Evolutionary conservation across 2,329 filamentous ascomycete species (phyloP).

Genomic region (Ophiostoma populinum): DNA sequence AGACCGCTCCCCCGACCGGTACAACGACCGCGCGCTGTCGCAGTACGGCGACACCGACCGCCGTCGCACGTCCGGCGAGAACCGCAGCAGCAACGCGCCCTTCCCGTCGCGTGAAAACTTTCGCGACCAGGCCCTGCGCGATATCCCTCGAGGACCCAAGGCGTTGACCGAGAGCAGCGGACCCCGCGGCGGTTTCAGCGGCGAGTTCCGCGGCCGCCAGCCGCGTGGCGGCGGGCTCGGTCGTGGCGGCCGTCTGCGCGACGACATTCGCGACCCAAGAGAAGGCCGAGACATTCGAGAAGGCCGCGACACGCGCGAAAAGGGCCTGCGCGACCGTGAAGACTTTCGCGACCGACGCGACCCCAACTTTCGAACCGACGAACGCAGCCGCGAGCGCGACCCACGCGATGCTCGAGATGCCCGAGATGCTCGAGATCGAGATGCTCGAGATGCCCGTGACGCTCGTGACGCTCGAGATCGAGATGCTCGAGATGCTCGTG

Average conservation of each 20-base stretch:
- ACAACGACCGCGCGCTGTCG: constrained; percentile 31
- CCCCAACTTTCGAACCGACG: constrained; percentile 30
- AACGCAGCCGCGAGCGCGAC: constrained; percentile 37
- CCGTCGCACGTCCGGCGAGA: constrained; percentile 46
- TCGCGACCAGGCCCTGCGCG: constrained; percentile 38
- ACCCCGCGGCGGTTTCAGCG: constrained; percentile 46
- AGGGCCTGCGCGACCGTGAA: constrained; percentile 36
- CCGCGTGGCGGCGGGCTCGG: constrained; percentile 39
- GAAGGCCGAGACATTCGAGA: constrained; percentile 42
- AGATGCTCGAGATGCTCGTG: too few species aligned
- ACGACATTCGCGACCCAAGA: constrained; percentile 42
- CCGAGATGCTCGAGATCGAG: too few species aligned
- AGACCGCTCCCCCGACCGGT: constrained; percentile 54
- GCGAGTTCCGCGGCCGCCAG: constrained; percentile 46
- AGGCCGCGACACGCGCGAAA: constrained; percentile 44
- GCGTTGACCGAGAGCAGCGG: constrained; percentile 57
- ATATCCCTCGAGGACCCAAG: constrained; percentile 69
- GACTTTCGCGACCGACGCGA: constrained; percentile 40
- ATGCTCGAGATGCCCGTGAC: too few species aligned
- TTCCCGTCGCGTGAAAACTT: constrained; percentile 44
- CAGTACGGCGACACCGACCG: constrained; percentile 48
- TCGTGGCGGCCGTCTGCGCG: constrained; percentile 42
- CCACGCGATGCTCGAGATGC: too few species aligned
- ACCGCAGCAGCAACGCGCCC: constrained; percentile 35
- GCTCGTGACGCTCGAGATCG: too few species aligned